phyloP scores from a whole-genome alignment of 1,139 yeast species.

The Scheffersomyces illinoinensis region DNA sequence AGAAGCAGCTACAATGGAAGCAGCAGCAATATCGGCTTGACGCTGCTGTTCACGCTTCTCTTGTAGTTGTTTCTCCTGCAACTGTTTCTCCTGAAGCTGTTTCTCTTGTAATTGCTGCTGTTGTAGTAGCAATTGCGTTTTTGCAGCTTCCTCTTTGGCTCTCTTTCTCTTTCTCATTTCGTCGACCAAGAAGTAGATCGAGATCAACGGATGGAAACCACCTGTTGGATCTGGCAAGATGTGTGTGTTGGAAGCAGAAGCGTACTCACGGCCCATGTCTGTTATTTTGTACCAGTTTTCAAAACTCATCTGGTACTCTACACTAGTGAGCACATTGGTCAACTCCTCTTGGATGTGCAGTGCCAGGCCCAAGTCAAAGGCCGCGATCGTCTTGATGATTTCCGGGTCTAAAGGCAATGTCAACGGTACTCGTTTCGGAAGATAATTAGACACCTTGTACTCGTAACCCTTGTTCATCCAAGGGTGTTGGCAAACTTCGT shows the following conservation, averaged over 20 bases:
- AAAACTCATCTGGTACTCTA: slow-evolving; percentile 65
- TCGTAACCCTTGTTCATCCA: slow-evolving; percentile 95
- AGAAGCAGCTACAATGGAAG: not conserved
- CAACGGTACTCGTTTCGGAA: slow-evolving; percentile 79
- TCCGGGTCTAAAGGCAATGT: slow-evolving; percentile 69
- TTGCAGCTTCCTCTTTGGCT: slow-evolving; percentile 53
- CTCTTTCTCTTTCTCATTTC: slow-evolving; percentile 77
- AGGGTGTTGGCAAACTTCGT: slow-evolving; percentile 83
- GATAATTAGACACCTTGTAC: slow-evolving; percentile 63
- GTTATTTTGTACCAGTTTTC: slow-evolving; percentile 61
- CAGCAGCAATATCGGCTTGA: not conserved
- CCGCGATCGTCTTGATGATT: slow-evolving; percentile 73
- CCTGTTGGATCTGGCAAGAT: slow-evolving; percentile 75
- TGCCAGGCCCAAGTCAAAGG: slow-evolving; percentile 77
- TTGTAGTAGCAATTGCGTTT: slow-evolving; percentile 14
- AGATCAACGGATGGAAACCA: slow-evolving; percentile 85
- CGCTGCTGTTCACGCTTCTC: slow-evolving; percentile 7
- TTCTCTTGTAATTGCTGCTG: slow-evolving; percentile 24
- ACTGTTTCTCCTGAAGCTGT: slow-evolving; percentile 14
- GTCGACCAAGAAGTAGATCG: slow-evolving; percentile 81
- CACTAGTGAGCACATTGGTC: slow-evolving; percentile 59
- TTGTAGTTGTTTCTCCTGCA: slow-evolving; percentile 7
- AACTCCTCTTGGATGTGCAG: slow-evolving; percentile 59
- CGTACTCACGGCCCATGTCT: slow-evolving; percentile 44
- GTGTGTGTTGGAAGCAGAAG: slow-evolving; percentile 40